Evolutionary conservation across 495 filamentous ascomycete species (phyloP).

Genomic region (Xylaria castorea): DNA sequence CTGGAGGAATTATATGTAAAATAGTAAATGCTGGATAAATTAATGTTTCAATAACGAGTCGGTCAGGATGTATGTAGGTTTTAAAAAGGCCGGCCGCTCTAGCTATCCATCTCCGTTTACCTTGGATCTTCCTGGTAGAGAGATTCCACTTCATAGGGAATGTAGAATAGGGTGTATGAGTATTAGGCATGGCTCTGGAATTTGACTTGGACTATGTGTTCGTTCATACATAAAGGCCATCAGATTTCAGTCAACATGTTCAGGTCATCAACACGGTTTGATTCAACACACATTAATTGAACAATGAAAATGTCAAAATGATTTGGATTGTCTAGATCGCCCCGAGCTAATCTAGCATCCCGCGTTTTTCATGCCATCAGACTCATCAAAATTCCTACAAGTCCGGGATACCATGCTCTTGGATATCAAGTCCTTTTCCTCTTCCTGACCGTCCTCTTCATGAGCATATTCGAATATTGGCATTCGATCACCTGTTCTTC

Average conservation of each 20-base stretch:
- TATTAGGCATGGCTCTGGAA: too few species aligned
- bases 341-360: constrained; percentile 34
- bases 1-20: too few species aligned
- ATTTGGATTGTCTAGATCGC: constrained; percentile 39
- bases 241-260: not conserved
- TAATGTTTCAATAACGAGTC: too few species aligned
- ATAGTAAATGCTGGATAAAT: too few species aligned
- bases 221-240: not conserved
- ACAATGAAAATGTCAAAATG: constrained; percentile 25
- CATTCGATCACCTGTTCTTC: not conserved
- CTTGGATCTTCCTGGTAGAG: too few species aligned
- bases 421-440: constrained; percentile 33
- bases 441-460: constrained; percentile 30
- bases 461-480: constrained; percentile 11
- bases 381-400: constrained; percentile 27
- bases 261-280: not conserved
- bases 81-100: too few species aligned
- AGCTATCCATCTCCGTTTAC: too few species aligned
- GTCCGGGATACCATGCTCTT: constrained; percentile 21
- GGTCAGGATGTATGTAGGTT: too few species aligned
- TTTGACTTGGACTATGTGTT: too few species aligned
- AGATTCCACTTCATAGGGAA: too few species aligned
- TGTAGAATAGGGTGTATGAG: too few species aligned
- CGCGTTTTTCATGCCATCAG: constrained; percentile 30
- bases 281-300: constrained; percentile 10